These are phyloP conservation scores for Pichia scutulata DNA, from an alignment of 805 yeast genomes.

Conservation along the genomic window DNA sequence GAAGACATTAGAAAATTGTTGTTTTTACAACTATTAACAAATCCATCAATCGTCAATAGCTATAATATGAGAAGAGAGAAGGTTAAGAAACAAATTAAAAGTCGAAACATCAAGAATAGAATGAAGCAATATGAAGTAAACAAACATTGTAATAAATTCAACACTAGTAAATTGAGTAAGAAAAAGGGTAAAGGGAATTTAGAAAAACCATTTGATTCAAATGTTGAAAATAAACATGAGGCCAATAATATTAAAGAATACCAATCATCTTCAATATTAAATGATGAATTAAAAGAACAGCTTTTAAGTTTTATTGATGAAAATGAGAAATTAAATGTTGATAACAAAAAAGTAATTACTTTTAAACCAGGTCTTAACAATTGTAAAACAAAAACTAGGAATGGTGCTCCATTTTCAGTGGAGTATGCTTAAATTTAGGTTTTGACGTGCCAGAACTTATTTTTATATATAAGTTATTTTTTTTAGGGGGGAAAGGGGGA, in stretches of 20 bases:
- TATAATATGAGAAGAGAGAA: not conserved
- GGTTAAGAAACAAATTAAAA: not conserved
- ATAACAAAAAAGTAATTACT: conserved; percentile 17
- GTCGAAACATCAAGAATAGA: not conserved
- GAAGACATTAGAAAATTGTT: conserved; percentile 20
- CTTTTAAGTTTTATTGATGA: conserved; percentile 20
- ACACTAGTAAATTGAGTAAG: not conserved
- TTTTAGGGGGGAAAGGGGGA: too few relatives aligned
- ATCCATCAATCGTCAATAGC: conserved; percentile 16
- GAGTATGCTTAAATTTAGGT: conserved; percentile 10
- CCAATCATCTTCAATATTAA: not conserved
- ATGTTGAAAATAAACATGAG: not conserved
- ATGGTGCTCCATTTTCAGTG: conserved; percentile 21
- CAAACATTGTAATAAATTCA: not conserved
- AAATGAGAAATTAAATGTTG: conserved; percentile 17
- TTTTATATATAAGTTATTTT: not conserved
- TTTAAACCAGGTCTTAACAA: conserved; percentile 13
- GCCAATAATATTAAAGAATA: not conserved
- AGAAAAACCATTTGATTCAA: not conserved
- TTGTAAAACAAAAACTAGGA: conserved; percentile 8
- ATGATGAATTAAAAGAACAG: conserved; percentile 14
- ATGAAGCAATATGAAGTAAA: not conserved
- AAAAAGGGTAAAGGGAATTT: not conserved
- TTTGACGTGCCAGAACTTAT: not conserved
- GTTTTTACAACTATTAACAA: conserved; percentile 21